Evolutionary conservation across 306 rosid species (phyloP).

Genomic region (Dryas drummondii): DNA sequence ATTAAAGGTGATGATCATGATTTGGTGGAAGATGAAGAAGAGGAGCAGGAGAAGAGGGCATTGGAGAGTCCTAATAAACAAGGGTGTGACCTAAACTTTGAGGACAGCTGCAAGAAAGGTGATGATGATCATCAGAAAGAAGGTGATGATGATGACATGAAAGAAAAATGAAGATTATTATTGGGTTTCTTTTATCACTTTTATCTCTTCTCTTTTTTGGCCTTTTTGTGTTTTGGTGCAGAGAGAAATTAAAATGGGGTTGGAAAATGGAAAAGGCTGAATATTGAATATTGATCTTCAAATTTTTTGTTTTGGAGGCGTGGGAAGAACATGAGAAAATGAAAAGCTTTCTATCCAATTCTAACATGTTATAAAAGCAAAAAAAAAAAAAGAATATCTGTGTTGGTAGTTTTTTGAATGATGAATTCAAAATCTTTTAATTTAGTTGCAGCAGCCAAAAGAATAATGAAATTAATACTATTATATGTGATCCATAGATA

Average conservation of each 20-base stretch:
- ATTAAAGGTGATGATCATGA: constrained; percentile 8
- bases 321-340: constrained; percentile 1
- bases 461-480: not conserved
- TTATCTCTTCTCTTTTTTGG: not conserved
- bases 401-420: constrained; percentile 22
- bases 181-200: not conserved
- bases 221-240: not conserved
- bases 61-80: constrained; percentile 74
- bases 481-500: constrained; percentile 22
- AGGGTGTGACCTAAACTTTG: constrained; percentile 40
- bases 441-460: not conserved
- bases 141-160: constrained; percentile 9
- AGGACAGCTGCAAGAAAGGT: constrained; percentile 44
- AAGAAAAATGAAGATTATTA: constrained; percentile 20
- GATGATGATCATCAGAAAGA: constrained; percentile 36
- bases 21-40: constrained; percentile 36
- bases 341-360: constrained; percentile 24
- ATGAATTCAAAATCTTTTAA: not conserved
- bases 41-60: constrained; percentile 92
- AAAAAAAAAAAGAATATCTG: not conserved
- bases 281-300: constrained; percentile 16
- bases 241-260: not conserved
- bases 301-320: constrained; percentile 13
- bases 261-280: not conserved
- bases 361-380: constrained; percentile 29